phyloP scores from a whole-genome alignment of 2,329 filamentous ascomycete genomes.

The Cladophialophora psammophila region DNA sequence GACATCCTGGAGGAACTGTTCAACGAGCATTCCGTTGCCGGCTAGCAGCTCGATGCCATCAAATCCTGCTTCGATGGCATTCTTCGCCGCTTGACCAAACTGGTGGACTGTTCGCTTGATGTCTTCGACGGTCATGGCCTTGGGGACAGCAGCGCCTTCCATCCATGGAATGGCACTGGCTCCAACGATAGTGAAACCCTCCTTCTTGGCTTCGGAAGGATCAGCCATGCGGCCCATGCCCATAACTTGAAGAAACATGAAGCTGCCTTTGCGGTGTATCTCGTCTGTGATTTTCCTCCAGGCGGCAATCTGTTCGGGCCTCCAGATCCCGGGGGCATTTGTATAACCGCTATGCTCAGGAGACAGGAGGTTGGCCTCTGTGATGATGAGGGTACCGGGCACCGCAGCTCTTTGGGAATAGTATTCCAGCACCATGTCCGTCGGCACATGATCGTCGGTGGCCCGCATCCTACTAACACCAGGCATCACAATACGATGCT shows the following conservation, averaged over 20 bases:
- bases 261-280: constrained; percentile 60
- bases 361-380: constrained; percentile 41
- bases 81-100: constrained; percentile 56
- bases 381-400: constrained; percentile 48
- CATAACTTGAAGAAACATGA: constrained; percentile 53
- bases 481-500: constrained; percentile 60
- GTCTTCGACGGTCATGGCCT: constrained; percentile 48
- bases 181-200: constrained; percentile 19
- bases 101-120: constrained; percentile 52
- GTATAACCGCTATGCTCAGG: constrained; percentile 9
- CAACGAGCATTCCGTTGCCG: constrained; percentile 59
- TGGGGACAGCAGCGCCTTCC: constrained; percentile 40
- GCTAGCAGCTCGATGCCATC: constrained; percentile 51
- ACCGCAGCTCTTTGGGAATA: constrained; percentile 49
- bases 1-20: constrained; percentile 58
- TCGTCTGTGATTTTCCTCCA: constrained; percentile 61
- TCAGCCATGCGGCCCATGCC: constrained; percentile 48
- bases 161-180: constrained; percentile 24
- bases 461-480: constrained; percentile 64
- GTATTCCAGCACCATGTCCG: constrained; percentile 49
- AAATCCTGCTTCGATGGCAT: constrained; percentile 60
- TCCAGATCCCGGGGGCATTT: constrained; percentile 34
- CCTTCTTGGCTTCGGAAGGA: constrained; percentile 13
- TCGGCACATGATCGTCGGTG: constrained; percentile 51
- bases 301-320: constrained; percentile 52